Evolutionary conservation across 768 basidiomycete genomes (phyloP), one percentile per base, ranked within the genome.

Genomic region (Tulasnella sp.): DNA sequence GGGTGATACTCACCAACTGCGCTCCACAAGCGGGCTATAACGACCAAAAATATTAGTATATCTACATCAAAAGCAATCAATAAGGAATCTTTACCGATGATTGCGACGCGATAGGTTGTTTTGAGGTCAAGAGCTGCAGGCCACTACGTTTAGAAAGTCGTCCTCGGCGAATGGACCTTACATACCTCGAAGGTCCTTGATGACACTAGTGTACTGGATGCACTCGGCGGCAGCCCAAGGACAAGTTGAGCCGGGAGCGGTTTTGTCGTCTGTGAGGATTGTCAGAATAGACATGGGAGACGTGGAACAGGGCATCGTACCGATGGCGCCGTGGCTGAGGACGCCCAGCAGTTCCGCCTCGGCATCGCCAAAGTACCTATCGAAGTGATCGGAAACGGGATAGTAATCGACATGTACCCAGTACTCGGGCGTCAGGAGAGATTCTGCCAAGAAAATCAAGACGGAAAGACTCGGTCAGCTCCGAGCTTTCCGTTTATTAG

Each of bases 321-420:
- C 71, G 5, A 72, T 62, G 34, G 39, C 36, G 37, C 71, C 71
- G 19, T 72, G 71, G 3, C 37, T 32, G 29, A 72, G 17, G 36
- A 72, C 39, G 34, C 34, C 59, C 22, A 72, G 22, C 14, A 72
- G 44, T 47, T 72, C 62, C 3, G 64, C 36, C 17, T 72, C 71
- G 0, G 71, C 71, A 0, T 63, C 62, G 26, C 34, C 17, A 8
- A 52, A 59, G 11, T 59, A 26, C 5, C 32, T 59, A 16, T 37
- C 35, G 44, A 72, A 62, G 59, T 22, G 9, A 3, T 36, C 19
- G 44, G 34, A 62, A 59, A 37, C 62, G 36, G 71, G 71, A 34
- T 36, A 72, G 44, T 72, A 66, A 3, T 72, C 71, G 19, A 72
- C 62, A 39, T 72, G 71, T 0, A 44, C 39, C 71, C 71, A 72